These are phyloP conservation scores for Boletus huronensis DNA, from an alignment of 768 basidiomycete genomes.

Conservation along the genomic window DNA sequence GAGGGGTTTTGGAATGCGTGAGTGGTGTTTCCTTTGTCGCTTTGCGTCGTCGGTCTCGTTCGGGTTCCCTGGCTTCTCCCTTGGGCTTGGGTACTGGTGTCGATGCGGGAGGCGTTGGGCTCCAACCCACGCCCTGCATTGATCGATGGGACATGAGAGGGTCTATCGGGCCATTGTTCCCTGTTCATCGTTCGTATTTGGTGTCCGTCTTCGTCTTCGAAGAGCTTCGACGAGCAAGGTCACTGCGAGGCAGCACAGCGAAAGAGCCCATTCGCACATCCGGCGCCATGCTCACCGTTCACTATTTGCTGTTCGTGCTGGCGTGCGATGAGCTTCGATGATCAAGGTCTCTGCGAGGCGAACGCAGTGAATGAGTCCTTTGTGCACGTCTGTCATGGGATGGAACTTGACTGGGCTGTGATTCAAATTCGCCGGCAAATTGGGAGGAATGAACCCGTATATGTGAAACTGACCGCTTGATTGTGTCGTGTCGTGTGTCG, in stretches of 20 bases:
- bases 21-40: slow-evolving; percentile 18
- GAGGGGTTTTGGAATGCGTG: slow-evolving; percentile 69
- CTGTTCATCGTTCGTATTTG: slow-evolving; percentile 13
- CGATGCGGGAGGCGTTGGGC: neutral
- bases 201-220: neutral
- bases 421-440: slow-evolving; percentile 4
- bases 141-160: slow-evolving; percentile 18
- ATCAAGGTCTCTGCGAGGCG: slow-evolving; percentile 21
- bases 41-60: neutral
- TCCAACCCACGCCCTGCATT: neutral
- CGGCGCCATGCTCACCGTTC: slow-evolving; percentile 14
- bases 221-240: slow-evolving; percentile 14
- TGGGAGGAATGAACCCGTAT: neutral
- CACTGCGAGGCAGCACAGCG: slow-evolving; percentile 20
- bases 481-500: slow-evolving; percentile 4
- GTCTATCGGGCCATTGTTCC: slow-evolving; percentile 1
- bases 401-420: neutral
- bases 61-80: slow-evolving; percentile 1
- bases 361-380: slow-evolving; percentile 9
- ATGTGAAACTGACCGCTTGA: slow-evolving; percentile 7
- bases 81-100: neutral
- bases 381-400: neutral
- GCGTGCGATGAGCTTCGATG: neutral
- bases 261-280: slow-evolving; percentile 2
- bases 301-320: neutral